These are phyloP conservation scores for Dalechampia spathulata DNA, from an alignment of 441 rosid species.

Conservation along the genomic window DNA sequence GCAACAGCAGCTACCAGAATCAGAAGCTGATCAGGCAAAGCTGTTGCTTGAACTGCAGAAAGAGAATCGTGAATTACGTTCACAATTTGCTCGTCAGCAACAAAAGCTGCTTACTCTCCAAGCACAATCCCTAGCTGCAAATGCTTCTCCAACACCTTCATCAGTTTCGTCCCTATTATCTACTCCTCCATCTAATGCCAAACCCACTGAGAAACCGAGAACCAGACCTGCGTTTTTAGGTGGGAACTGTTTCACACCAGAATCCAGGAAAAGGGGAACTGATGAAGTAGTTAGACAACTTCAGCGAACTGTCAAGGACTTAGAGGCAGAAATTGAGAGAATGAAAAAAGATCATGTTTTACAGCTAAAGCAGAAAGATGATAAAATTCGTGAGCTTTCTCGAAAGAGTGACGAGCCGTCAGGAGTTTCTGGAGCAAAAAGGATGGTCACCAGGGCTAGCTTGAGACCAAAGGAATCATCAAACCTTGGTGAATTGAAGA, in stretches of 20 bases:
- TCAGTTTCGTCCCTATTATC: conserved; percentile 53
- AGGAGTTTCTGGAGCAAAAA: conserved; percentile 32
- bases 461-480: conserved; percentile 49
- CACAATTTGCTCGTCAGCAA: conserved; percentile 64
- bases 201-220: conserved; percentile 46
- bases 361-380: conserved; percentile 72
- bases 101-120: conserved; percentile 63
- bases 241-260: conserved; percentile 75
- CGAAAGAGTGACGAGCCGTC: conserved; percentile 38
- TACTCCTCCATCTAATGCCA: conserved; percentile 70
- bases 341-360: conserved; percentile 65
- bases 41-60: conserved; percentile 75
- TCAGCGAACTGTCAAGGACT: conserved; percentile 44
- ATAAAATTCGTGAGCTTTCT: conserved; percentile 43
- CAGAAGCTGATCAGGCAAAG: conserved; percentile 49
- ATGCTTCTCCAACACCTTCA: conserved; percentile 61
- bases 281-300: conserved; percentile 56
- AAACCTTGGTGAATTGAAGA: conserved; percentile 46
- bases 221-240: conserved; percentile 56
- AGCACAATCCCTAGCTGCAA: conserved; percentile 63
- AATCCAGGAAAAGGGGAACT: conserved; percentile 42
- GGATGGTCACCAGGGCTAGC: conserved; percentile 52
- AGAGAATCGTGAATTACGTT: conserved; percentile 75
- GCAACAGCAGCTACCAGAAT: conserved; percentile 40
- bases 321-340: conserved; percentile 66